Evolutionary conservation across 176 grass and related monocot species (phyloP), one percentile per base, ranked within the genome.

Genomic region (Triticum urartu): DNA sequence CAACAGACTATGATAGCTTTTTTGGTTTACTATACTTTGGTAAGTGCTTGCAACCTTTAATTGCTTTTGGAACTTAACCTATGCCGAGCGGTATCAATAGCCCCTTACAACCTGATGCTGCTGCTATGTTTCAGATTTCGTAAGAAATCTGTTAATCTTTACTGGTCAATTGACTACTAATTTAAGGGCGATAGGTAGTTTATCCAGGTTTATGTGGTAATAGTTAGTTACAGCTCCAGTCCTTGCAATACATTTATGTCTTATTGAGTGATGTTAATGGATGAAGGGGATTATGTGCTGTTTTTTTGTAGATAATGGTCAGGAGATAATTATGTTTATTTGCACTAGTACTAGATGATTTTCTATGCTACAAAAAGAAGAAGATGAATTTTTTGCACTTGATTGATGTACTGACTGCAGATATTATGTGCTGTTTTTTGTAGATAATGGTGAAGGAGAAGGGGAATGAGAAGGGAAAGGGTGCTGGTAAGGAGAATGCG

Each of bases 21-120:
- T 52, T 21, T 7, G 42, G 5, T 58, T 28, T 40, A 22, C 17
- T 25, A 48, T 48, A 36, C 20, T 56, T 82, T 34, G 12, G 32
- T 90, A 17, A 72, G 47, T 48, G 11, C 59, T 45, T 79, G 14
- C 33, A 79, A 56, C 5, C 18, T 73, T 90, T 6, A 64, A 64
- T 72, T 24, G 79, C 33, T 85, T 35, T 78, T 43, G 3, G 15
- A 42, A 4, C 18, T 76, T 38, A 58, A 85, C 22, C 33, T 76
- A 35, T 68, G 26, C 61, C 48, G n/a, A 54, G 18, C 36, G 7
- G 11, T 69, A 5, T 33, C 62, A 52, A 60, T 17, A 78, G 11
- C 45, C 18, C 20, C 14, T 4, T 12, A 22, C 36, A 85, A 10
- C 1, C 11, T 65, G 3, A 11, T 5, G 35, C 14, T 38, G 26